Evolutionary conservation across 2,329 filamentous ascomycete species (phyloP).

Genomic region (Endocalyx cinctus): DNA sequence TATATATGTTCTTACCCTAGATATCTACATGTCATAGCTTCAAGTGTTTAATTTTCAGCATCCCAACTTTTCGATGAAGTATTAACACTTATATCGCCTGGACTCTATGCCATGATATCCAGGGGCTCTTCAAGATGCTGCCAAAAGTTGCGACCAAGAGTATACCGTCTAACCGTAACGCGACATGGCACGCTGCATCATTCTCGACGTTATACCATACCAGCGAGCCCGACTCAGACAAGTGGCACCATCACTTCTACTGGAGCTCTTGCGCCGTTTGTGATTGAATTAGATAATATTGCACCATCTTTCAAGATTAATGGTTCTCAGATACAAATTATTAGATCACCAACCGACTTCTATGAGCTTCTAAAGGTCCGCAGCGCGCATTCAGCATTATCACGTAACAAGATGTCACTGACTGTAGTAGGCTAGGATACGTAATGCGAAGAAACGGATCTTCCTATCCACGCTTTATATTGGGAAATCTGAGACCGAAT

Average conservation of each 20-base stretch:
- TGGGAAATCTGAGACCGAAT: slow-evolving; percentile 84
- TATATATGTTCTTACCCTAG: no score
- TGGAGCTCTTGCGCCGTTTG: slow-evolving; percentile 49
- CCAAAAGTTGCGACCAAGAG: slow-evolving; percentile 19
- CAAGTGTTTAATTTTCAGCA: no score
- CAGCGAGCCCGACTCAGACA: slow-evolving; percentile 20
- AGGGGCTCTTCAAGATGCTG: slow-evolving; percentile 23
- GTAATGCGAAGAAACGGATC: slow-evolving; percentile 69
- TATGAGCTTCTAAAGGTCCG: slow-evolving; percentile 82
- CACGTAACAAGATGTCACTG: slow-evolving; percentile 5
- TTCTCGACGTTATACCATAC: slow-evolving; percentile 39
- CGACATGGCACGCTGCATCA: slow-evolving; percentile 28
- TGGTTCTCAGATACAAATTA: slow-evolving; percentile 73
- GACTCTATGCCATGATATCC: slow-evolving; percentile 20
- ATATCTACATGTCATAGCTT: no score
- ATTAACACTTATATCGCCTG: neutral
- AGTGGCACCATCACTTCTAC: slow-evolving; percentile 25
- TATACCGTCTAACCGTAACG: slow-evolving; percentile 12
- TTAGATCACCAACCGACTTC: slow-evolving; percentile 81
- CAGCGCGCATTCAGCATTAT: slow-evolving; percentile 1
- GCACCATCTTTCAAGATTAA: slow-evolving; percentile 86
- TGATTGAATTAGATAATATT: slow-evolving; percentile 76
- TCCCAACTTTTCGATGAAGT: no score
- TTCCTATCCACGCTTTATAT: slow-evolving; percentile 97
- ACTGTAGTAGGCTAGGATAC: slow-evolving; percentile 65